Evolutionary conservation across 176 grass and related monocot genomes (phyloP).

Genomic region (Oryza meridionalis): DNA sequence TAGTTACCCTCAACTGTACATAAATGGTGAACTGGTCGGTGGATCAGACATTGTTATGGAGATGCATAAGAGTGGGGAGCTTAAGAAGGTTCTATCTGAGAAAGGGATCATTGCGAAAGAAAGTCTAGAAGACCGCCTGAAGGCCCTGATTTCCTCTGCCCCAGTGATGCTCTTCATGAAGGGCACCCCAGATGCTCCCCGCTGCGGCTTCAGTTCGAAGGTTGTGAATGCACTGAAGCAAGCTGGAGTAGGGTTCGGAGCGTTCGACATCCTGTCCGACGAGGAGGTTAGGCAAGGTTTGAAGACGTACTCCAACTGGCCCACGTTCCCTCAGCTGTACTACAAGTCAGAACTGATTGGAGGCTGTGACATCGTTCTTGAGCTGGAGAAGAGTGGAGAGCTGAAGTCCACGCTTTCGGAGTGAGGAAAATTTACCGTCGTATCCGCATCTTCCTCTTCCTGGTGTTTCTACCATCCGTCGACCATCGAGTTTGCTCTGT

Average conservation of each 20-base stretch:
- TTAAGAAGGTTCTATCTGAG: conserved; percentile 76
- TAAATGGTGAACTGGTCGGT: conserved; percentile 90
- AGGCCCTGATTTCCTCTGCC: conserved; percentile 55
- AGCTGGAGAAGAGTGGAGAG: conserved; percentile 74
- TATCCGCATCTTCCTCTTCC: background rate
- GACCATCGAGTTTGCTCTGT: conserved; percentile 15
- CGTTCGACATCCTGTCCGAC: conserved; percentile 82
- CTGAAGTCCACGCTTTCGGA: conserved; percentile 73
- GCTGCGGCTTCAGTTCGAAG: conserved; percentile 89
- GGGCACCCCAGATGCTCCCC: conserved; percentile 78
- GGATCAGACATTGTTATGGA: conserved; percentile 89
- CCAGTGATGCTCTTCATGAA: conserved; percentile 98
- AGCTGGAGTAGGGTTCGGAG: conserved; percentile 75
- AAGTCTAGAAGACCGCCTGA: conserved; percentile 60
- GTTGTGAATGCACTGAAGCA: conserved; percentile 78
- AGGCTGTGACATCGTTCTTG: conserved; percentile 90
- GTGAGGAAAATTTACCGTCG: background rate
- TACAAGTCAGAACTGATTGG: conserved; percentile 93
- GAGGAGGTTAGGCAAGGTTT: conserved; percentile 89
- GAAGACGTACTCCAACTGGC: conserved; percentile 94
- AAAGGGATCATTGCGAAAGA: conserved; percentile 57
- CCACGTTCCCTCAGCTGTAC: conserved; percentile 95
- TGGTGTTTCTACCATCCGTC: conserved; percentile 15
- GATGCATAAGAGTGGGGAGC: conserved; percentile 95
- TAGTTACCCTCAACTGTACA: conserved; percentile 94